Conservation (phyloP, 371 early-diverging fungal genomes). For the Caulochytrium protostelioides region DNA sequence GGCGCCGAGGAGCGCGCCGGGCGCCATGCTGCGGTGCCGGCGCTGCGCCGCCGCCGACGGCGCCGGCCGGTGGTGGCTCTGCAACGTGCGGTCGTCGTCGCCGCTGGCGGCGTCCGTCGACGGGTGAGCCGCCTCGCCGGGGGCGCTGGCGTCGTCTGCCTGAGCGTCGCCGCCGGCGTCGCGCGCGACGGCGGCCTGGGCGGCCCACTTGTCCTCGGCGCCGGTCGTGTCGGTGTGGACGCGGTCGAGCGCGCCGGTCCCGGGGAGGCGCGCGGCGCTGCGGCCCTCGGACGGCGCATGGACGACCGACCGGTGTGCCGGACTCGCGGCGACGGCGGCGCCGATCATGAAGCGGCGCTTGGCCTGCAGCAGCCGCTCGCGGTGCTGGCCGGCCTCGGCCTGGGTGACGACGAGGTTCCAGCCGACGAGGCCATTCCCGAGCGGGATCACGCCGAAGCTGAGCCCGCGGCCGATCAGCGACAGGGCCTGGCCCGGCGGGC, state of each 20-base stretch:
- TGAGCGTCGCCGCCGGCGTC: too few relatives aligned
- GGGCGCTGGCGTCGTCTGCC: too few relatives aligned
- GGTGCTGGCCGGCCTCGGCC: constrained; percentile 10
- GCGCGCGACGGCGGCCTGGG: too few relatives aligned
- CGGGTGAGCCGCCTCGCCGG: too few relatives aligned
- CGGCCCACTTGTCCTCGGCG: constrained; percentile 11
- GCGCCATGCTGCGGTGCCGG: too few relatives aligned
- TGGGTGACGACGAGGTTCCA: constrained; percentile 21
- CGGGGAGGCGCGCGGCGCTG: neutral
- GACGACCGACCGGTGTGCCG: neutral
- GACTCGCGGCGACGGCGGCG: neutral
- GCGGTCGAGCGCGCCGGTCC: neutral
- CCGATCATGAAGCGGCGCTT: constrained; percentile 3
- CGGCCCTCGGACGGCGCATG: neutral
- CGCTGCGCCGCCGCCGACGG: too few relatives aligned
- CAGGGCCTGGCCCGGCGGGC: constrained; percentile 13
- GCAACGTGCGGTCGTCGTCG: too few relatives aligned
- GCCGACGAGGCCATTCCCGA: constrained; percentile 21
- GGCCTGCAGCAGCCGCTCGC: constrained; percentile 5
- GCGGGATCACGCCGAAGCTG: constrained; percentile 15
- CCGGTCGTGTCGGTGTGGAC: constrained; percentile 5
- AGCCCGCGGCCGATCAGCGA: constrained; percentile 11
- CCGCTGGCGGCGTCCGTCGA: too few relatives aligned
- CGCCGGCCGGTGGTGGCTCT: too few relatives aligned
- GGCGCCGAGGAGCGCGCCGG: too few relatives aligned